Conservation (phyloP, 495 filamentous ascomycete genomes). For the Neurospora hispaniola region DNA sequence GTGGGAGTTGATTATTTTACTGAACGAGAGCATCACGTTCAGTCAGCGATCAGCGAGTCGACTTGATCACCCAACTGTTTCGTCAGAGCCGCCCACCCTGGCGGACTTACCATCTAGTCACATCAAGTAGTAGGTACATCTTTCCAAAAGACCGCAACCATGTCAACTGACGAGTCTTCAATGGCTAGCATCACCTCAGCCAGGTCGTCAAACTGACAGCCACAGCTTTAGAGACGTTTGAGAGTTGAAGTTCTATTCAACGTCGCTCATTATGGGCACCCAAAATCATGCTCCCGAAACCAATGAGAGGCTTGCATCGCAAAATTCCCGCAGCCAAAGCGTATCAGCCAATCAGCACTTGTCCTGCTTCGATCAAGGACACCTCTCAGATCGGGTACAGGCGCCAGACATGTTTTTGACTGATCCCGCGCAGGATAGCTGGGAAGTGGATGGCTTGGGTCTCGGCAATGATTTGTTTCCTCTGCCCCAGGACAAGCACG, state of each 20-base stretch:
- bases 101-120: background rate
- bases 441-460: background rate
- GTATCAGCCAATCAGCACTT: background rate
- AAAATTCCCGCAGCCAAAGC: background rate
- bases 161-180: background rate
- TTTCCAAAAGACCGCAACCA: background rate
- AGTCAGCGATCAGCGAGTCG: background rate
- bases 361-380: background rate
- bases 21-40: background rate
- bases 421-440: background rate
- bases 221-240: background rate
- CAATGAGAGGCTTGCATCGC: background rate
- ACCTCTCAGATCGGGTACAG: background rate
- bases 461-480: background rate
- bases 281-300: background rate
- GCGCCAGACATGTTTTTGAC: background rate
- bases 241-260: background rate
- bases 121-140: background rate
- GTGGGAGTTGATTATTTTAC: background rate
- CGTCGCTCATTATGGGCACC: background rate
- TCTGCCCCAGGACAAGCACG: background rate
- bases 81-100: background rate
- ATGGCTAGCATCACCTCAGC: background rate
- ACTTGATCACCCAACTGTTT: background rate
- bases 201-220: background rate